Base-by-base conservation (phyloP, 164 flowering plant genomes). In the Pachysandra terminalis region DNA sequence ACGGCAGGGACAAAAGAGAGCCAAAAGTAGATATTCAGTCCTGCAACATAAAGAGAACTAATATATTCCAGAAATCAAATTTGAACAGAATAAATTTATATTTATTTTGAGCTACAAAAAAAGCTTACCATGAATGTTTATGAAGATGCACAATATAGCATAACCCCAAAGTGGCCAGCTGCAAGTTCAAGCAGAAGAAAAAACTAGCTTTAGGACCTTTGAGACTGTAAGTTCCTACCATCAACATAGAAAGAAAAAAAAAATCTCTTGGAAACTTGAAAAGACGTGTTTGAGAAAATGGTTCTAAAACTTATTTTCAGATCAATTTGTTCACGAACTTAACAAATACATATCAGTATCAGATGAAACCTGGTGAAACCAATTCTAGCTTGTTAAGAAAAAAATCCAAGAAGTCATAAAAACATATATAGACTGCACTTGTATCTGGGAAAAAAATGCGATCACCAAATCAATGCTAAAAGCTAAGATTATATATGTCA, bases 131-230 rank as follows among this genome's bases (percentile, higher is more conserved):
- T 95, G 98, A 68, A 95, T 73, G 61, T 91, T 90, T 48, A 91
- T 56, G 77, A 89, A 89, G 80, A 95, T 95, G 90, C 97, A 91
- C 19, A 90, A 9, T 70, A 95, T 90, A 27, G 92, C 96, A 78
- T 91, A 95, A 63, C 80, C 83, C 98, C 98, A 95, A 32, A 95
- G 93, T 32, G 87, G 92, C 89, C 90, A 90, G 77, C 98, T 91
- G 96, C 87, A 82, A 74, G 56, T 55, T 62, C 19, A 37, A 62
- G 3, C 45, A 52, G 13, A 24, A 25, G 40, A 12, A 61, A 67
- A 59, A 41, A 19, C n/a, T 15, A 37, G 16, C 15, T 23, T 61
- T 8, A 65, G 23, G 26, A 28, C 28, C 24, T 62, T 49, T 62
- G 7, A 69, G 17, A 9, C 40, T 49, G 16, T 40, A 3, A 32